A percentile compares a stretch with the other conserved stretches of the same genome.
These are phyloP conservation scores for Amaranthus hypochondriacus DNA, from an alignment of 148 eudicot species.

Conservation along the genomic window DNA sequence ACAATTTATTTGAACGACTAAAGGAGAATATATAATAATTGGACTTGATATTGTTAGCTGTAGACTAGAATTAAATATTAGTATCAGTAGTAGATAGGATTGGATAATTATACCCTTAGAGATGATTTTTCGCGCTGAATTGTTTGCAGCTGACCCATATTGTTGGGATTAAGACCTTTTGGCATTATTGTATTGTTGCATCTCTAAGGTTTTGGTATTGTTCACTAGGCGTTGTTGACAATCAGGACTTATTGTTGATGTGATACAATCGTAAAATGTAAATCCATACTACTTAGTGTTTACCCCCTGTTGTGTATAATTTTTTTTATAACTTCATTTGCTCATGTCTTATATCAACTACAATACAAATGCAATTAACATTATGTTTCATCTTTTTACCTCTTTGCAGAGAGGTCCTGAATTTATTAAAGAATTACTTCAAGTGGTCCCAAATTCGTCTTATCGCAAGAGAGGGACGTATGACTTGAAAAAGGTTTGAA, in stretches of 20 bases:
- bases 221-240: too few relatives aligned
- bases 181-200: too few relatives aligned
- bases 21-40: too few relatives aligned
- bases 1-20: too few relatives aligned
- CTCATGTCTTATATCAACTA: neutral
- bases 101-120: too few relatives aligned
- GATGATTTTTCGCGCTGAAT: too few relatives aligned
- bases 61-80: too few relatives aligned
- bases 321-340: neutral
- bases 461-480: slow-evolving; percentile 90
- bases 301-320: neutral
- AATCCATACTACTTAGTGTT: neutral
- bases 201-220: too few relatives aligned
- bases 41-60: too few relatives aligned
- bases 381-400: slow-evolving; percentile 7
- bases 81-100: too few relatives aligned
- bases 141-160: too few relatives aligned
- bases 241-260: neutral
- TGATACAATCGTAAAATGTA: neutral
- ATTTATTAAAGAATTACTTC: slow-evolving; percentile 64
- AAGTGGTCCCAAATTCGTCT: slow-evolving; percentile 79
- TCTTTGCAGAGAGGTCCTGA: slow-evolving; percentile 77
- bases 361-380: neutral
- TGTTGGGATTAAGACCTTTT: too few relatives aligned
- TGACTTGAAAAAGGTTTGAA: slow-evolving; percentile 68